Conservation (phyloP, 345 rosid genomes). For the Corchorus olitorius region DNA sequence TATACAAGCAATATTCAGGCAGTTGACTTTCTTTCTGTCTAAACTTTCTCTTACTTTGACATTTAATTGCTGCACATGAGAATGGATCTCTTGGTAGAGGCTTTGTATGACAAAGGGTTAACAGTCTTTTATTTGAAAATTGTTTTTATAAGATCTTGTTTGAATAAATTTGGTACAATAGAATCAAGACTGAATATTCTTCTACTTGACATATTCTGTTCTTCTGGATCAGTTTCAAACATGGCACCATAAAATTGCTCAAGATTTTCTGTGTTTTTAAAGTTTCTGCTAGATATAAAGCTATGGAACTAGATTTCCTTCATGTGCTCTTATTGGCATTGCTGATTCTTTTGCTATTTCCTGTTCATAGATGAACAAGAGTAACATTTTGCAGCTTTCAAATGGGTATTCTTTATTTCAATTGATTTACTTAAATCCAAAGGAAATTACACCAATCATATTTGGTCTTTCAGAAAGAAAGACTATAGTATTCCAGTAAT, state of each 20-base stretch:
- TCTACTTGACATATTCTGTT: neutral
- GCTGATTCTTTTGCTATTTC: neutral
- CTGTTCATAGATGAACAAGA: neutral
- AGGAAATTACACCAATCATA: neutral
- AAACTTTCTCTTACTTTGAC: neutral
- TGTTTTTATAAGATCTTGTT: neutral
- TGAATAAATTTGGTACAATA: neutral
- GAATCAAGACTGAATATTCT: neutral
- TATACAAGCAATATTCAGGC: neutral
- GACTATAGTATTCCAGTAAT: neutral
- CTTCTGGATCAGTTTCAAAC: neutral
- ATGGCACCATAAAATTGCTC: neutral
- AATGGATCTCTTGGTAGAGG: neutral
- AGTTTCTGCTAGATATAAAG: neutral
- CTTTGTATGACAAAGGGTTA: neutral
- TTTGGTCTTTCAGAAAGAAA: neutral
- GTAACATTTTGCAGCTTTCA: neutral
- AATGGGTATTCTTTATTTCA: neutral
- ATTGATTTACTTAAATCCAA: neutral
- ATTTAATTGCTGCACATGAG: neutral
- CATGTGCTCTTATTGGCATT: neutral
- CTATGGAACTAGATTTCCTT: neutral
- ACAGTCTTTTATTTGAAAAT: neutral
- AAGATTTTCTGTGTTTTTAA: neutral
- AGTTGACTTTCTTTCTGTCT: neutral